phyloP scores from a whole-genome alignment of 441 rosid genomes.

The Erysimum cheiri region DNA sequence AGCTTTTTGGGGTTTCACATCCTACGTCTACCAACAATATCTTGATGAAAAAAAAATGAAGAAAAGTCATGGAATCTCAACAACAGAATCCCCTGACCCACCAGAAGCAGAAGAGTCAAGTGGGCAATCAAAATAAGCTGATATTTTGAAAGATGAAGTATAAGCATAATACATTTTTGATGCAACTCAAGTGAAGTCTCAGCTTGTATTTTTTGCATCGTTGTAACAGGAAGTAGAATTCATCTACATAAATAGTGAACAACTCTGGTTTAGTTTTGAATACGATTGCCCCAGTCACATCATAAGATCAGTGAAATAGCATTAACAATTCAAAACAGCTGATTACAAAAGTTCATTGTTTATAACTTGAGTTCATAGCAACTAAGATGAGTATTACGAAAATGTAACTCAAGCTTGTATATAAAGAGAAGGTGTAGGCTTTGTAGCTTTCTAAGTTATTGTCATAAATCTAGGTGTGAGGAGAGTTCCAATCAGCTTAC shows the following conservation, averaged over 20 bases:
- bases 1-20: slow-evolving; percentile 72
- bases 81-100: slow-evolving; percentile 35
- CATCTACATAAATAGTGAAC: neutral
- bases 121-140: slow-evolving; percentile 18
- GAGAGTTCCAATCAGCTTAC: slow-evolving; percentile 50
- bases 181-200: slow-evolving; percentile 10
- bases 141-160: neutral
- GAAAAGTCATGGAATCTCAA: slow-evolving; percentile 23
- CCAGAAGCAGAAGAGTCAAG: slow-evolving; percentile 33
- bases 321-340: slow-evolving; percentile 16
- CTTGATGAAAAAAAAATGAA: slow-evolving; percentile 43
- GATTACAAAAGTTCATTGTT: neutral
- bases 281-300: slow-evolving; percentile 3
- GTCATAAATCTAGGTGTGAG: slow-evolving; percentile 21
- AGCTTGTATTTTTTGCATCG: neutral
- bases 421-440: slow-evolving; percentile 19
- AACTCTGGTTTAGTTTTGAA: slow-evolving; percentile 1
- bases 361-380: slow-evolving; percentile 29
- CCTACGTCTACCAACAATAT: slow-evolving; percentile 57
- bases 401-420: slow-evolving; percentile 2
- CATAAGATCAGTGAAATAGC: slow-evolving; percentile 15
- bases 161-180: slow-evolving; percentile 1
- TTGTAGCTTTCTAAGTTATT: slow-evolving; percentile 29
- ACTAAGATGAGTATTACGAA: slow-evolving; percentile 2
- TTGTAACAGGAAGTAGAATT: slow-evolving; percentile 28